Percentiles rank a stretch among this genome's conserved stretches.
These are phyloP conservation scores for Mikania micrantha DNA, from an alignment of 129 eudicot species.

Conservation along the genomic window DNA sequence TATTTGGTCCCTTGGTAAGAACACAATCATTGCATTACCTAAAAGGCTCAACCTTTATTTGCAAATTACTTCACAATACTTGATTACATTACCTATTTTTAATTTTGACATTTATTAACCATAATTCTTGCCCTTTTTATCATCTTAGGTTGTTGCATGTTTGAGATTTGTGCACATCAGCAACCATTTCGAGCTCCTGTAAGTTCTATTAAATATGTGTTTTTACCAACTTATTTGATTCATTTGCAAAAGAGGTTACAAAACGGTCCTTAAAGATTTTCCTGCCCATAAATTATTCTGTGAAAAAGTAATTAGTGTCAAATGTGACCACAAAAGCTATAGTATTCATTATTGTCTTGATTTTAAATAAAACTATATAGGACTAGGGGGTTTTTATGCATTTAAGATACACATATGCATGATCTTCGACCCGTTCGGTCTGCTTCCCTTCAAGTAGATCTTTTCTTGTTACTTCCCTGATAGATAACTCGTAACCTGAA, in stretches of 20 bases:
- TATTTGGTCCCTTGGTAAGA: slow-evolving; percentile 92
- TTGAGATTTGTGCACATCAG: slow-evolving; percentile 98
- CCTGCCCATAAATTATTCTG: background rate
- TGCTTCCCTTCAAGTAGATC: too few species aligned
- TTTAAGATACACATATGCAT: too few species aligned
- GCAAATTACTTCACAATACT: background rate
- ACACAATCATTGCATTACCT: background rate
- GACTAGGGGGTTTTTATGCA: too few species aligned
- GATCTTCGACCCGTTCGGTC: too few species aligned
- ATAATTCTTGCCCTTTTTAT: background rate
- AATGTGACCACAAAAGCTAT: background rate
- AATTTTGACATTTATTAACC: background rate
- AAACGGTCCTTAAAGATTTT: too few species aligned
- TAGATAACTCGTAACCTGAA: background rate
- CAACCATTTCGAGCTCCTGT: slow-evolving; percentile 95
- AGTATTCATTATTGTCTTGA: too few species aligned
- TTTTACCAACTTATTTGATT: slow-evolving; percentile 7
- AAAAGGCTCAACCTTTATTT: background rate
- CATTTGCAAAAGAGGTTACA: background rate
- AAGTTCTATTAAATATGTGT: slow-evolving; percentile 26
- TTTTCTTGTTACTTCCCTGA: too few species aligned
- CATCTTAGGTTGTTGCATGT: slow-evolving; percentile 83
- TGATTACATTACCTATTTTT: background rate
- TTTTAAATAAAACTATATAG: too few species aligned
- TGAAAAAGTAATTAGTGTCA: background rate